Conservation (phyloP, 768 basidiomycete genomes). For the Trametes punicea region DNA sequence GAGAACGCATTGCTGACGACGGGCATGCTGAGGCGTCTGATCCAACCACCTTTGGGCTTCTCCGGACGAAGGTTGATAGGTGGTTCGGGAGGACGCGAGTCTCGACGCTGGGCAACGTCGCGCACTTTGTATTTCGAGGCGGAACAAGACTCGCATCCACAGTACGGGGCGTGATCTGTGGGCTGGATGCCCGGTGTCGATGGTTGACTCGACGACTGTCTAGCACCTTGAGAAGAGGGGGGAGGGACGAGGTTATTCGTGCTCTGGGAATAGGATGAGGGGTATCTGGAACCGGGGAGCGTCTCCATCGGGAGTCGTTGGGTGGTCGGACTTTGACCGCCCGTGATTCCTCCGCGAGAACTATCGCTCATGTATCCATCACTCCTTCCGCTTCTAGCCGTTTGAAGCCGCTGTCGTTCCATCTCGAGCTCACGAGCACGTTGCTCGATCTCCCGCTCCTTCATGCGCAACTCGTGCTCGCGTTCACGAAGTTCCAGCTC, state of each 20-base stretch:
- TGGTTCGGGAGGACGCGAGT: conserved; percentile 41
- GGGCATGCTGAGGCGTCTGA: conserved; percentile 75
- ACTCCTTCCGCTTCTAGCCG: conserved; percentile 31
- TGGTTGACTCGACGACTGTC: conserved; percentile 25
- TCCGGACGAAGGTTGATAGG: conserved; percentile 48
- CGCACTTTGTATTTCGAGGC: conserved; percentile 48
- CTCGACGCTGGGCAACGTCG: conserved; percentile 30
- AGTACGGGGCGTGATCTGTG: conserved; percentile 55
- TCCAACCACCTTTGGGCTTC: conserved; percentile 65
- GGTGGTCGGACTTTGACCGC: conserved; percentile 19
- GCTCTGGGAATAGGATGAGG: conserved; percentile 38
- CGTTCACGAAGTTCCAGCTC: conserved; percentile 53
- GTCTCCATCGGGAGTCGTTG: conserved; percentile 13
- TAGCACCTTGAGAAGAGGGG: conserved; percentile 13
- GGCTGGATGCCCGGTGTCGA: conserved; percentile 26
- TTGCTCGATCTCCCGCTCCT: conserved; percentile 47
- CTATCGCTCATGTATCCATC: conserved; percentile 30
- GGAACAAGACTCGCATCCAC: conserved; percentile 66
- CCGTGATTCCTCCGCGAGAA: conserved; percentile 27
- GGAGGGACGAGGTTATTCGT: conserved; percentile 42
- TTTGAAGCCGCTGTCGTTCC: conserved; percentile 45
- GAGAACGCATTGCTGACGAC: conserved; percentile 54
- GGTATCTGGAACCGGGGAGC: conserved; percentile 8
- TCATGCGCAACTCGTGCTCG: conserved; percentile 39
- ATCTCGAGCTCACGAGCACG: conserved; percentile 55